Percentiles rank a stretch among this genome's conserved stretches.
Evolutionary conservation across 164 flowering plant species (phyloP).

Genomic region (Umbilicus rupestris): DNA sequence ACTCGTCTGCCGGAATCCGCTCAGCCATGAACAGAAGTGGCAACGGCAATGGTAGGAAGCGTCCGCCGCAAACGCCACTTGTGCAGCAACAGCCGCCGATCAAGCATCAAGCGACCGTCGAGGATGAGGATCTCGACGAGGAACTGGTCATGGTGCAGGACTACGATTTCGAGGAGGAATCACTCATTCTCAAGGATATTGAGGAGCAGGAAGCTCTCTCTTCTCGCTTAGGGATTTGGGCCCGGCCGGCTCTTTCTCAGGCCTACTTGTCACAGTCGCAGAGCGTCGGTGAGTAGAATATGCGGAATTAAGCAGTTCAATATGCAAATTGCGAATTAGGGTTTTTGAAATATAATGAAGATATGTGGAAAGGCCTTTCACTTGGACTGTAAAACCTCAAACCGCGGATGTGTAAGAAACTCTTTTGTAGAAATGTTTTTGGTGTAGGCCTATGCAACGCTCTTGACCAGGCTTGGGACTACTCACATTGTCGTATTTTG

Average conservation of each 20-base stretch:
- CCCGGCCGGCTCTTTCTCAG: slow-evolving; percentile 55
- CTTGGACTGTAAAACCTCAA: neutral
- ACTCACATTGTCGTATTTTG: too few relatives aligned
- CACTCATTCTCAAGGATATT: slow-evolving; percentile 39
- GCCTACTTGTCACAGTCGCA: slow-evolving; percentile 35
- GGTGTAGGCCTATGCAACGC: too few relatives aligned
- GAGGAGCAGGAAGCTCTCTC: slow-evolving; percentile 48
- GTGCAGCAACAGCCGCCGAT: slow-evolving; percentile 14
- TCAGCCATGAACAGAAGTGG: slow-evolving; percentile 17
- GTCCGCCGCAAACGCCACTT: slow-evolving; percentile 15
- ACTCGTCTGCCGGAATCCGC: slow-evolving; percentile 1
- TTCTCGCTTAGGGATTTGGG: slow-evolving; percentile 60
- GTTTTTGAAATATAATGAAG: neutral
- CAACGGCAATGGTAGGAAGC: slow-evolving; percentile 19
- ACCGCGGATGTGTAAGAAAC: too few relatives aligned
- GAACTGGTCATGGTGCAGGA: slow-evolving; percentile 68
- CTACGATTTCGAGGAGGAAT: slow-evolving; percentile 55
- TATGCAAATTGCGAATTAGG: neutral
- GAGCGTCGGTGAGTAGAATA: slow-evolving; percentile 36
- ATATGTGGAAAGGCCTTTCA: neutral
- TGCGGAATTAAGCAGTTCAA: neutral
- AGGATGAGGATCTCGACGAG: slow-evolving; percentile 78
- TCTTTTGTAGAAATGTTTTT: too few relatives aligned
- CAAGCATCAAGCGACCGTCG: slow-evolving; percentile 28
- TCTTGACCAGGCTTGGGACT: too few relatives aligned